Conservation (phyloP, 345 rosid genomes). For the Crucihimalaya himalaica region DNA sequence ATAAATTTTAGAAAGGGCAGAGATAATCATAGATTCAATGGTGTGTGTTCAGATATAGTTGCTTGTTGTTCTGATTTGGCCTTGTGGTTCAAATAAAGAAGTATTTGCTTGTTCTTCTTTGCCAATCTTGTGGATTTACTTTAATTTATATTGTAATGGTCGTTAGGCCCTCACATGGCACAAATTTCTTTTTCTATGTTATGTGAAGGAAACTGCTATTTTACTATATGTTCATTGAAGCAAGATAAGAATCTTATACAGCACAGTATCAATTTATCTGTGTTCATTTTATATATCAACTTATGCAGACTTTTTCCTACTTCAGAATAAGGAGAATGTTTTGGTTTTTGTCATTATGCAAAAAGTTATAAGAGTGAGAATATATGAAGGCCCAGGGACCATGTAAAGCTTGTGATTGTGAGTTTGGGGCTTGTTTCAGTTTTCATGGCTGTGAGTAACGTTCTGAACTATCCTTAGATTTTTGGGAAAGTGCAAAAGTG, state of each 20-base stretch:
- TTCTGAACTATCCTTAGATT: slow-evolving; percentile 2
- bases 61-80: not conserved
- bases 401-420: slow-evolving; percentile 19
- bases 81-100: not conserved
- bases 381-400: slow-evolving; percentile 15
- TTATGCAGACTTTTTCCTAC: slow-evolving; percentile 1
- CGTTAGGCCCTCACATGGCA: not conserved
- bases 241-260: slow-evolving; percentile 10
- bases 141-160: not conserved
- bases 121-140: not conserved
- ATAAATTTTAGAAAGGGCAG: not conserved
- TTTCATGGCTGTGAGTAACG: not conserved
- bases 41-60: not conserved
- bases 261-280: not conserved
- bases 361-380: slow-evolving; percentile 21
- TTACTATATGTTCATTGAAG: not conserved
- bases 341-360: not conserved
- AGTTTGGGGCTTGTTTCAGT: not conserved
- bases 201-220: slow-evolving; percentile 9
- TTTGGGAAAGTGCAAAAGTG: slow-evolving; percentile 26
- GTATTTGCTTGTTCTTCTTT: not conserved
- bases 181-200: not conserved
- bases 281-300: not conserved
- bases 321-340: not conserved
- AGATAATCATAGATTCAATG: not conserved